Conservation (phyloP, 805 yeast genomes). For the Kodamaea sagamina region DNA sequence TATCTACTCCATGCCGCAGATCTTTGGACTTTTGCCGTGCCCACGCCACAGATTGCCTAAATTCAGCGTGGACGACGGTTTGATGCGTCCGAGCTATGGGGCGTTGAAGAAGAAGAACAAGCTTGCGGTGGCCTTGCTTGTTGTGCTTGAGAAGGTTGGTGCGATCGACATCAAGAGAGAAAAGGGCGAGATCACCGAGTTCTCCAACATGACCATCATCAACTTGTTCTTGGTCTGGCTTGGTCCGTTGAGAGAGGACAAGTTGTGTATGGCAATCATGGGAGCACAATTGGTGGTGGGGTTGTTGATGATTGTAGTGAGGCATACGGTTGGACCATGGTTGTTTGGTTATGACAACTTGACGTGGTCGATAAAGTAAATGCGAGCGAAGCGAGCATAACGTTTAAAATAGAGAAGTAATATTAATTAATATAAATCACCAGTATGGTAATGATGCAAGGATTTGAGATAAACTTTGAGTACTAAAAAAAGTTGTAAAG, state of each 20-base stretch:
- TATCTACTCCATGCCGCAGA: constrained; percentile 87
- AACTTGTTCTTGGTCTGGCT: constrained; percentile 80
- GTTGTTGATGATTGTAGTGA: constrained; percentile 58
- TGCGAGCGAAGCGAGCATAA: no score
- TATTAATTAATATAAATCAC: no score
- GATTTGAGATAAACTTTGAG: no score
- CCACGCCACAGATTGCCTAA: constrained; percentile 94
- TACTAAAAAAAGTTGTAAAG: no score
- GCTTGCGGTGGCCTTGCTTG: constrained; percentile 34
- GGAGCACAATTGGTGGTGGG: constrained; percentile 68
- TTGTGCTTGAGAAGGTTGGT: constrained; percentile 47
- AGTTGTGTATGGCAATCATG: constrained; percentile 61
- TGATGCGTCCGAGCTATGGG: constrained; percentile 64
- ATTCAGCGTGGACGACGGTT: constrained; percentile 65
- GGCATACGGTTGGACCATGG: constrained; percentile 86
- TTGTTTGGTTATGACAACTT: constrained; percentile 88
- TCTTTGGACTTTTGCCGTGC: constrained; percentile 83
- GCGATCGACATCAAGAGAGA: constrained; percentile 44
- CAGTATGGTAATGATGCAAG: no score
- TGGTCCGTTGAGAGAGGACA: constrained; percentile 89
- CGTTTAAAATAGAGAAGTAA: neutral
- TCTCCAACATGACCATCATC: constrained; percentile 85
- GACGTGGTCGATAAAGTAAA: constrained; percentile 39
- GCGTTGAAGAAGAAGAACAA: constrained; percentile 32
- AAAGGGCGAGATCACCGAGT: constrained; percentile 35